Conservation (phyloP, 306 rosid genomes). For the Corylus avellana region DNA sequence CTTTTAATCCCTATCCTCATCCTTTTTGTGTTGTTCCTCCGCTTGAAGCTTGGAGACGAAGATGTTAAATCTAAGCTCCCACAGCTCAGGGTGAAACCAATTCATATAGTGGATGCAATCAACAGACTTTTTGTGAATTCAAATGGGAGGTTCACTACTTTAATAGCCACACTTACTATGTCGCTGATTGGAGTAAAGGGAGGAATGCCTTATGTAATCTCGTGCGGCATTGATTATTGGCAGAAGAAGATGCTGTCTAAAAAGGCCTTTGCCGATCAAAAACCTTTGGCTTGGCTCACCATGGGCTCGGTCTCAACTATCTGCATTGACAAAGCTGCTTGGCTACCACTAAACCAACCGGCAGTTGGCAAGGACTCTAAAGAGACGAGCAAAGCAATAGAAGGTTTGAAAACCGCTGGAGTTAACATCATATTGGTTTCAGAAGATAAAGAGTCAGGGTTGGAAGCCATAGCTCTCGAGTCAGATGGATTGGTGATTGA, state of each 20-base stretch:
- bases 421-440: constrained; percentile 8
- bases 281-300: constrained; percentile 4
- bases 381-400: background rate
- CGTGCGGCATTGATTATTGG: background rate
- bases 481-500: background rate
- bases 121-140: background rate
- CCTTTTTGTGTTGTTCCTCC: constrained; percentile 14
- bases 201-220: constrained; percentile 11
- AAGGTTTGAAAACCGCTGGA: background rate
- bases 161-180: background rate
- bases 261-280: background rate
- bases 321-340: constrained; percentile 3
- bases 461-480: background rate
- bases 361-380: background rate
- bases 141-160: constrained; percentile 4
- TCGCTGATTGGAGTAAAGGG: constrained; percentile 25
- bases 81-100: constrained; percentile 8
- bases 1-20: constrained; percentile 8
- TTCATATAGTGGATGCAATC: background rate
- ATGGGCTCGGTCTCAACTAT: constrained; percentile 17
- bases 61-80: background rate
- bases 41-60: background rate
- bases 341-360: background rate
- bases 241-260: background rate
- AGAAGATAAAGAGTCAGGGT: background rate